These are phyloP conservation scores for Tuber calosporum DNA, from an alignment of 495 filamentous ascomycete species.

Conservation along the genomic window DNA sequence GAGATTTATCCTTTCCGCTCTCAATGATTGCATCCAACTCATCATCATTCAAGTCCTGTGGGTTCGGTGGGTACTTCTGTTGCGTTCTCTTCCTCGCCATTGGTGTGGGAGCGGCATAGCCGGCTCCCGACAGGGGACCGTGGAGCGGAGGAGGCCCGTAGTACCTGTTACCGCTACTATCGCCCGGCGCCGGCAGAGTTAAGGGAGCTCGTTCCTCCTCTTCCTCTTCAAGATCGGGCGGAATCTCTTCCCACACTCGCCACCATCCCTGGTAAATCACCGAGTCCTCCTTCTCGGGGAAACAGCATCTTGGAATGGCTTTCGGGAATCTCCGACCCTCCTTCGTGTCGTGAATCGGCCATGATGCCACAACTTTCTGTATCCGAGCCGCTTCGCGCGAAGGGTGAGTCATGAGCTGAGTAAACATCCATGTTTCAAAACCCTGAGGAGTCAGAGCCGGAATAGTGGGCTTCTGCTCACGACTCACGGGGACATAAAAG, in stretches of 20 bases:
- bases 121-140: constrained; percentile 10
- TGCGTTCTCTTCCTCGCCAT: not conserved
- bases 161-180: constrained; percentile 10
- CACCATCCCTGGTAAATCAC: constrained; percentile 36
- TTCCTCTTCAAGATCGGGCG: constrained; percentile 30
- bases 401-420: constrained; percentile 68
- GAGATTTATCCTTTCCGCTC: constrained; percentile 14
- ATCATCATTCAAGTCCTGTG: constrained; percentile 11
- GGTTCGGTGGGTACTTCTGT: constrained; percentile 8
- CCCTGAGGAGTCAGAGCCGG: constrained; percentile 74
- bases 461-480: constrained; percentile 56
- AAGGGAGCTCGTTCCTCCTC: constrained; percentile 34
- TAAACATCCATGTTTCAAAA: constrained; percentile 69
- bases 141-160: constrained; percentile 32
- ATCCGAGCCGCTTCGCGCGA: constrained; percentile 69
- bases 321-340: constrained; percentile 27
- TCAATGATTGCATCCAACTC: constrained; percentile 22
- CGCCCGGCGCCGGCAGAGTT: constrained; percentile 27
- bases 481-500: constrained; percentile 63
- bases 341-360: constrained; percentile 57
- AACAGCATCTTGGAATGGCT: constrained; percentile 36
- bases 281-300: constrained; percentile 32
- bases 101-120: constrained; percentile 16
- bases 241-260: constrained; percentile 36
- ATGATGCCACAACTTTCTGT: constrained; percentile 60